Base-by-base conservation (phyloP, 345 rosid species). In the Capsella bursapastoris region DNA sequence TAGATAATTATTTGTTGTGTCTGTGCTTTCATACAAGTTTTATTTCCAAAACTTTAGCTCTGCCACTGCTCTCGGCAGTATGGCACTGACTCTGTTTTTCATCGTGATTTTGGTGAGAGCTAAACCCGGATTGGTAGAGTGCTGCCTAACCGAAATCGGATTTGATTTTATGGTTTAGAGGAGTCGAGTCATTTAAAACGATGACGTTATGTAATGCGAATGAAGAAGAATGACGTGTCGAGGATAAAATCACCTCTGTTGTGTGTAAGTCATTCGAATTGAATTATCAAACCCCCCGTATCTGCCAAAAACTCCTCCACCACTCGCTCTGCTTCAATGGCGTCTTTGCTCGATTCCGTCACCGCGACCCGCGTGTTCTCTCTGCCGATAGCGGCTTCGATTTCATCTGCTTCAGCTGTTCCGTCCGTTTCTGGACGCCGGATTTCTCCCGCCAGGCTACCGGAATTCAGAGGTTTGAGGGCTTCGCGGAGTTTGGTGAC, bases 281-380 rank as follows among this genome's bases (percentile, higher is more conserved):
- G 7, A 37, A 34, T 34, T 34, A 34, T 34, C 37, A 0, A 34
- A 7, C 37, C 25, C 25, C 4, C 16, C 22, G 6, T 31, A 50
- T 37, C 61, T 49, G 61, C 74, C 22, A 55, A 73, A 43, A 47
- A 22, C 4, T 3, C 18, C 69, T 60, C 73, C 1, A 56, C 18
- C 72, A 70, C 76, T 71, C 63, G 16, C 7, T 3, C 73, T 57
- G 29, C 70, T 78, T 67, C 78, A 9, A 78, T 78, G 81, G 78
- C 81, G 51, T 60, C 78, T 6, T 35, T 73, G 66, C 74, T 78
- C 37, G 78, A 78, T 68, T 78, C 81, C 15, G 74, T 79, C 60
- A 79, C 71, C 25, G 82, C 53, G 3, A 73, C 78, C 32, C 81
- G 74, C 74, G 72, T 68, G 6, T 72, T 67, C 56, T 29, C 75